Conservation (phyloP, 225 moss, liverwort and hornwort genomes). For the Pseudisothecium myosuroides region DNA sequence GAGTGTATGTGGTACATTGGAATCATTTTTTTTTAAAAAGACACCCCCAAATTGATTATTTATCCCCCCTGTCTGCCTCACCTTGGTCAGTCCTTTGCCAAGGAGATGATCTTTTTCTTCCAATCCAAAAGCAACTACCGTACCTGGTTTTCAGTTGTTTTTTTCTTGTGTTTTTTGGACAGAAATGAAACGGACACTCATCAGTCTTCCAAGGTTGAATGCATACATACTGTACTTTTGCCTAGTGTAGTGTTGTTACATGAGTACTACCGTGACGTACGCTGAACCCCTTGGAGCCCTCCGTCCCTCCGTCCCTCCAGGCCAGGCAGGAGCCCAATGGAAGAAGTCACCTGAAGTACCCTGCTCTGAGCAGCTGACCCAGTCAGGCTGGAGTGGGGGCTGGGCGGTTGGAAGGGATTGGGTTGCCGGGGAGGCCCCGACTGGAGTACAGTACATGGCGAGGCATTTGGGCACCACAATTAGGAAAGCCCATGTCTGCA, state of each 20-base stretch:
- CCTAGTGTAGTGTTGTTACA: neutral
- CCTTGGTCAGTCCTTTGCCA: neutral
- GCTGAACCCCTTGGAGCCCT: too few species aligned
- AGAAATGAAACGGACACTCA: too few species aligned
- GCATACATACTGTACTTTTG: neutral
- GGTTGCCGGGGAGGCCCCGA: too few species aligned
- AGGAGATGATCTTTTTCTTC: neutral
- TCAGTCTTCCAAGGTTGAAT: neutral
- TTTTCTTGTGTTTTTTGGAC: too few species aligned
- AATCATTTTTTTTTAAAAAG: neutral
- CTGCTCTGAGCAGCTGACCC: neutral
- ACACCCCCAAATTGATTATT: neutral
- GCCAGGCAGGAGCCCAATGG: neutral
- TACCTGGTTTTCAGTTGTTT: neutral
- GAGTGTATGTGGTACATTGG: neutral
- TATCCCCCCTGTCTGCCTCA: too few species aligned
- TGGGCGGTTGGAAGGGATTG: neutral
- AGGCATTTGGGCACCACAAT: neutral
- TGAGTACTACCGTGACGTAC: neutral
- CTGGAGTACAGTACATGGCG: neutral
- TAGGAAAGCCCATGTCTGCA: neutral
- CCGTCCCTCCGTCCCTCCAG: too few species aligned
- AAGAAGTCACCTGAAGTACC: conserved; percentile 11
- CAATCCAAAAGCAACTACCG: too few species aligned
- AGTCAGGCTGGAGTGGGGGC: neutral